These are phyloP conservation scores for Cladosporium sp. DNA, from an alignment of 2,329 filamentous ascomycete genomes.

Conservation along the genomic window DNA sequence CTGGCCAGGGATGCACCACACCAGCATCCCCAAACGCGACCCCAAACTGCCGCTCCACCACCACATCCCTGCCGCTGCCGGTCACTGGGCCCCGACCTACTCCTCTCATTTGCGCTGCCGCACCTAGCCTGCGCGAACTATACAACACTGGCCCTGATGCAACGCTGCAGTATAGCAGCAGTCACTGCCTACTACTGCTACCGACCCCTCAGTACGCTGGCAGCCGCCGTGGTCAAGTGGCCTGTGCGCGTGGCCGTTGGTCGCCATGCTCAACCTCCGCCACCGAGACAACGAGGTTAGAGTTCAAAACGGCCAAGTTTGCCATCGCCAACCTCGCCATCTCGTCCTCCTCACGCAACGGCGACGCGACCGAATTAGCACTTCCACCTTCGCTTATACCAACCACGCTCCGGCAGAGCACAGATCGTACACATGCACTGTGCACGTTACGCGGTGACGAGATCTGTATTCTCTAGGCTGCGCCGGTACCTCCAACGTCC, in stretches of 20 bases:
- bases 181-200: background rate
- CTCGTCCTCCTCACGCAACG: background rate
- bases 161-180: background rate
- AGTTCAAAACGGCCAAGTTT: background rate
- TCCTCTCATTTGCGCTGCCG: conserved; percentile 1
- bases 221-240: background rate
- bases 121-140: too few relatives aligned
- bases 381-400: too few relatives aligned
- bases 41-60: background rate
- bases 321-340: background rate
- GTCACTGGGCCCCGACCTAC: conserved; percentile 5
- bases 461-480: background rate
- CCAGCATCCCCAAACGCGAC: conserved; percentile 5
- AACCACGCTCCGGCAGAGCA: too few relatives aligned
- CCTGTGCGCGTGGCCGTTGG: conserved; percentile 7
- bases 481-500: conserved; percentile 7
- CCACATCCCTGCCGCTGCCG: conserved; percentile 2
- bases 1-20: conserved; percentile 4
- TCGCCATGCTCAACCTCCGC: background rate
- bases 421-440: too few relatives aligned
- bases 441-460: too few relatives aligned
- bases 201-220: background rate
- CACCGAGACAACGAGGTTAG: conserved; percentile 6
- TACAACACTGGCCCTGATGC: background rate
- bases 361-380: too few relatives aligned